phyloP scores from a whole-genome alignment of 441 rosid species.

The Theobroma grandiflorum region DNA sequence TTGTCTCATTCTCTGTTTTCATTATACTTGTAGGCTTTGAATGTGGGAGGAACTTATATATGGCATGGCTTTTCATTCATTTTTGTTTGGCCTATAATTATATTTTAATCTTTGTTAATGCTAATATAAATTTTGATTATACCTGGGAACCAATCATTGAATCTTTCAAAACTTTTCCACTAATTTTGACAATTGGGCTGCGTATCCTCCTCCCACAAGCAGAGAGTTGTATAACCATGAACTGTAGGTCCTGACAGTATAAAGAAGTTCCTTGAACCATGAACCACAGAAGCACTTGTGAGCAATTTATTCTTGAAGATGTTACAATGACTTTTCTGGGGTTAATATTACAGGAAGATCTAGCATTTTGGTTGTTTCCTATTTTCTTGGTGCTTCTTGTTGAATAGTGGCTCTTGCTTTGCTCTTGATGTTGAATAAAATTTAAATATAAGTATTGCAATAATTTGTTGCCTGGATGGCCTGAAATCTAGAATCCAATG shows the following conservation, averaged over 20 bases:
- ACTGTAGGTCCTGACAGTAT: neutral
- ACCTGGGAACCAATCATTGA: neutral
- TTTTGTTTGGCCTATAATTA: neutral
- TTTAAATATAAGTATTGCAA: neutral
- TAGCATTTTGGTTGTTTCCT: neutral
- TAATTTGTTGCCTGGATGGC: neutral
- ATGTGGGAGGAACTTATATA: neutral
- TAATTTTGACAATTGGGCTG: neutral
- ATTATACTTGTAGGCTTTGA: neutral
- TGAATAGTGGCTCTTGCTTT: neutral
- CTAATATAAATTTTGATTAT: neutral
- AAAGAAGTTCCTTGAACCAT: neutral
- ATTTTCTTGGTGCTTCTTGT: neutral
- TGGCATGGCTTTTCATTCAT: neutral
- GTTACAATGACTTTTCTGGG: neutral
- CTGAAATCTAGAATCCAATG: neutral
- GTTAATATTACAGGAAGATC: neutral
- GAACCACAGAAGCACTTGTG: neutral
- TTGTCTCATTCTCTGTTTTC: no score
- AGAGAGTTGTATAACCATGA: neutral
- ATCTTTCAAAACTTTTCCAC: neutral
- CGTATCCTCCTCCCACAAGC: neutral
- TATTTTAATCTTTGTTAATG: neutral
- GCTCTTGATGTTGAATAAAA: constrained; percentile 8
- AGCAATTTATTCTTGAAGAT: neutral